Percentiles rank a stretch among this genome's conserved stretches.
Conservation (phyloP, 225 moss, liverwort and hornwort species). For the Physcomitrium patens region DNA sequence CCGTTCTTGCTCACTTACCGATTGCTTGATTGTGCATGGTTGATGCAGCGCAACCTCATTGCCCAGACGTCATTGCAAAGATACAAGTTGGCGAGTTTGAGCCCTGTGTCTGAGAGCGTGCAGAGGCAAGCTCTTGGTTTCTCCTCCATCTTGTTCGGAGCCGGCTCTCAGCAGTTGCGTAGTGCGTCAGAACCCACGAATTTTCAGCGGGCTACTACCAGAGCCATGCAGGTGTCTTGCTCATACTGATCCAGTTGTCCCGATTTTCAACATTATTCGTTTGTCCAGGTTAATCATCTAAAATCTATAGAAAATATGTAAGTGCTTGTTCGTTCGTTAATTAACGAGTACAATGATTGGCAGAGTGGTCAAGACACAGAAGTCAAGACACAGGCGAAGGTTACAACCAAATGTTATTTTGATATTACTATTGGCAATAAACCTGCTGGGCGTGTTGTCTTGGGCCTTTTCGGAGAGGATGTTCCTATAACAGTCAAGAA, state of each 20-base stretch:
- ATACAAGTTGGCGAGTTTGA: conserved; percentile 46
- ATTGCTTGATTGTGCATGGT: conserved; percentile 6
- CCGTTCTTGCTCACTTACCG: not conserved
- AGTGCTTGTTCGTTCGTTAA: too few species aligned
- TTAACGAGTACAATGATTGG: too few species aligned
- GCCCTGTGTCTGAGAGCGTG: conserved; percentile 21
- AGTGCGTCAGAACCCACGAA: conserved; percentile 30
- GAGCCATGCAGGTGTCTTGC: conserved; percentile 54
- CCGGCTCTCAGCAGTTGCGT: conserved; percentile 51
- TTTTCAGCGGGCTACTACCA: conserved; percentile 46
- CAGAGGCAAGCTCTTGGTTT: conserved; percentile 36
- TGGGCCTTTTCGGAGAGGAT: too few species aligned
- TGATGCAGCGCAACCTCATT: conserved; percentile 62
- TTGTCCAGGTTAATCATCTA: too few species aligned
- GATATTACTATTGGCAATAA: too few species aligned
- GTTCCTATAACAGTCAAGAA: conserved; percentile 83
- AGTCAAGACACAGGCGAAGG: too few species aligned
- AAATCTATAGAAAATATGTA: too few species aligned
- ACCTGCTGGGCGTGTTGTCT: too few species aligned
- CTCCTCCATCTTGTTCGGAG: conserved; percentile 52
- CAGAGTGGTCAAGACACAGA: too few species aligned
- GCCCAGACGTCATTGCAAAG: conserved; percentile 54
- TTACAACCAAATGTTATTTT: too few species aligned
- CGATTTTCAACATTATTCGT: too few species aligned
- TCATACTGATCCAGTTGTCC: not conserved